These are phyloP conservation scores for Rhodamnia argentea DNA, from an alignment of 345 rosid genomes.

Conservation along the genomic window DNA sequence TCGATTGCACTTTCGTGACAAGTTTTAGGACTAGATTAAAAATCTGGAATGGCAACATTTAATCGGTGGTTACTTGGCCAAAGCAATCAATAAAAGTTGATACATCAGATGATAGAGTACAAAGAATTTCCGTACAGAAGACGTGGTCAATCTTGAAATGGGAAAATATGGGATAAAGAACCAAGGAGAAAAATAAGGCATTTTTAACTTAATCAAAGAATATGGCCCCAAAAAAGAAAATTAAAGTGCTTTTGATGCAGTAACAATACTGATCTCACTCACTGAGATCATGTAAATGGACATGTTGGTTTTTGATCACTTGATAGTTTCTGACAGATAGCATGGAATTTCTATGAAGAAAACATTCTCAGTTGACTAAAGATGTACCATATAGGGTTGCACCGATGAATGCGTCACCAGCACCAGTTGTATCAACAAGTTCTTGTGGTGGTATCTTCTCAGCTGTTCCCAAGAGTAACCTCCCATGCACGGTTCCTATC, in stretches of 20 bases:
- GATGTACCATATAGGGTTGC: conserved; percentile 57
- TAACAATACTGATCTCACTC: not conserved
- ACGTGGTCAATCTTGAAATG: not conserved
- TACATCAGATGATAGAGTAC: not conserved
- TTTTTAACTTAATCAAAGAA: not conserved
- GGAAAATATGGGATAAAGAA: not conserved
- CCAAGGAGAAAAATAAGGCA: not conserved
- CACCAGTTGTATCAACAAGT: conserved; percentile 80
- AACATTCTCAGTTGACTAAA: not conserved
- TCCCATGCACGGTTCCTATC: conserved; percentile 48
- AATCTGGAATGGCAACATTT: not conserved
- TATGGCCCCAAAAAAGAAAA: not conserved
- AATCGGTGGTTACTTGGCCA: not conserved
- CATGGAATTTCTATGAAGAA: not conserved
- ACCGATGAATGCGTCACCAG: conserved; percentile 87
- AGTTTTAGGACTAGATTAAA: no score
- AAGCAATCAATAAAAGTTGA: not conserved
- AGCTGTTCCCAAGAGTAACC: conserved; percentile 61
- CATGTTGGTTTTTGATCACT: not conserved
- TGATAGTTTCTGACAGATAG: not conserved
- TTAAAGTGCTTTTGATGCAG: not conserved
- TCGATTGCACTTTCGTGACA: no score
- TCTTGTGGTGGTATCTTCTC: conserved; percentile 70
- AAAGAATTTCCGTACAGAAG: not conserved
- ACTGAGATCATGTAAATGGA: not conserved